Evolutionary conservation across 768 basidiomycete genomes (phyloP).

Genomic region (Calocybe gangraenosa): DNA sequence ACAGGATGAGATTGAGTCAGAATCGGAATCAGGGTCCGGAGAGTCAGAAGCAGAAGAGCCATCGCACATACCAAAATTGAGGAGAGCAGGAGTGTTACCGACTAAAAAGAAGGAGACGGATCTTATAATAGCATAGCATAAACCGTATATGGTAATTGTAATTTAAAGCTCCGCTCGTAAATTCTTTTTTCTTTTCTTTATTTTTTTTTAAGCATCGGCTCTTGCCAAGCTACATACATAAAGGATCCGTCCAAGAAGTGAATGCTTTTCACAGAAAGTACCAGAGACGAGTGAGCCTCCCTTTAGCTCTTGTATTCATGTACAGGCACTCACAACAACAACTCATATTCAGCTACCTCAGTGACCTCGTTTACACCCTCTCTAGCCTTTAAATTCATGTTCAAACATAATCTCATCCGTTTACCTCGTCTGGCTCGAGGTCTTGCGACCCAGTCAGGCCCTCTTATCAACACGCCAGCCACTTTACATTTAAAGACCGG

Average conservation of each 20-base stretch:
- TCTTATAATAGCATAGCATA: no score
- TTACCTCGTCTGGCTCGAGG: slow-evolving; percentile 50
- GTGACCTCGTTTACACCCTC: slow-evolving; percentile 87
- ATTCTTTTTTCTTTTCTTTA: neutral
- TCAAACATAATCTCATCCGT: slow-evolving; percentile 49
- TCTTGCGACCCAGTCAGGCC: slow-evolving; percentile 63
- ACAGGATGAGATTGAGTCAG: slow-evolving; percentile 27
- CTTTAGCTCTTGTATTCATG: slow-evolving; percentile 4
- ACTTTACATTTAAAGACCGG: slow-evolving; percentile 91
- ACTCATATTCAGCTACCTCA: slow-evolving; percentile 64
- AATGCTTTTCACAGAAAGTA: slow-evolving; percentile 85
- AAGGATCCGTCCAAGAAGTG: slow-evolving; percentile 24
- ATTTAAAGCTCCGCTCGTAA: no score
- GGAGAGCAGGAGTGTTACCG: slow-evolving; percentile 43
- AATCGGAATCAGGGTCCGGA: slow-evolving; percentile 42
- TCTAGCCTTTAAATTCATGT: slow-evolving; percentile 47
- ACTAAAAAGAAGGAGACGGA: slow-evolving; percentile 10
- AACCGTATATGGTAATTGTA: no score
- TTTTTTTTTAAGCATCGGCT: slow-evolving; percentile 6
- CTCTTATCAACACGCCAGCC: slow-evolving; percentile 58
- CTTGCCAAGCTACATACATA: slow-evolving; percentile 18
- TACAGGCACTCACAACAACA: slow-evolving; percentile 18
- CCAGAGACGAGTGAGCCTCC: slow-evolving; percentile 77
- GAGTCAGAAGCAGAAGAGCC: slow-evolving; percentile 32
- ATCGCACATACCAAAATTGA: slow-evolving; percentile 61